These are phyloP conservation scores for Pichia heedii DNA, from an alignment of 805 yeast species.

Conservation along the genomic window DNA sequence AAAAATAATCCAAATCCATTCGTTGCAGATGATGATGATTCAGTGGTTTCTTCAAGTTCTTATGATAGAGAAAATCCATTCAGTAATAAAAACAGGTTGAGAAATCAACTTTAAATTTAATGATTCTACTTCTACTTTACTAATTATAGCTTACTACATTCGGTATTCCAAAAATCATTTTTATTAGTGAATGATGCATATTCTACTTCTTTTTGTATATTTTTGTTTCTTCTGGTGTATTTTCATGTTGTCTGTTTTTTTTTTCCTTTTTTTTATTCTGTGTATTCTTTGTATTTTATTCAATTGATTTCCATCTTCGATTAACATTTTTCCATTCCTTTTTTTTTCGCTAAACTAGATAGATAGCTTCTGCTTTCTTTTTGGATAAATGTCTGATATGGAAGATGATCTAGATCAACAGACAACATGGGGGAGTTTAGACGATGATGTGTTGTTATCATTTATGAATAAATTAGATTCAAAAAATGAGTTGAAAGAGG, in stretches of 20 bases:
- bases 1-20: constrained; percentile 8
- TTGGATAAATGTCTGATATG: background rate
- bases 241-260: too few relatives aligned
- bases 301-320: too few relatives aligned
- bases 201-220: too few relatives aligned
- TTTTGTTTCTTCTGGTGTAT: too few relatives aligned
- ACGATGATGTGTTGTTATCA: background rate
- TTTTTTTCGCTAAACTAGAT: background rate
- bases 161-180: too few relatives aligned
- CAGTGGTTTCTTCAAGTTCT: background rate
- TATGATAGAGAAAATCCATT: constrained; percentile 4
- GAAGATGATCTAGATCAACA: background rate
- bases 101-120: background rate
- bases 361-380: background rate
- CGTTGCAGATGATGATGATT: constrained; percentile 3
- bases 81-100: background rate
- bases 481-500: background rate
- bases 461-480: background rate
- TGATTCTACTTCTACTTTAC: background rate
- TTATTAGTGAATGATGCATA: too few relatives aligned
- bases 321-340: too few relatives aligned
- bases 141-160: too few relatives aligned
- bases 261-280: too few relatives aligned
- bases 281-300: too few relatives aligned
- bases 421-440: constrained; percentile 5